Conservation (phyloP, 2,329 filamentous ascomycete genomes). For the Fusarium sp. region DNA sequence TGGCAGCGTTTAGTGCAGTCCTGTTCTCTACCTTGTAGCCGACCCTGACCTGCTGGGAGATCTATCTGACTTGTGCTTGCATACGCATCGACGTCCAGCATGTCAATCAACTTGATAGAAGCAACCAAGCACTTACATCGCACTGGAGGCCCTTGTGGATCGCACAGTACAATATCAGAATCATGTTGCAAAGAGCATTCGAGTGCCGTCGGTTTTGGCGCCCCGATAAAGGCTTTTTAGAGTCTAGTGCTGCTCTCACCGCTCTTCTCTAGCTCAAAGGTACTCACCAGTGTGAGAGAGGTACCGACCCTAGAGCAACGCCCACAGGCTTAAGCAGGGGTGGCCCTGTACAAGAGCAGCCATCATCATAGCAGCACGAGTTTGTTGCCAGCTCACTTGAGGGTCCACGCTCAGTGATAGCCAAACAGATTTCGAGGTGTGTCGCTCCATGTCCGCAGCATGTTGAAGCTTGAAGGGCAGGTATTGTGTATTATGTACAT, state of each 20-base stretch:
- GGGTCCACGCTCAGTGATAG: slow-evolving; percentile 32
- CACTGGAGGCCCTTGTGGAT: slow-evolving; percentile 9
- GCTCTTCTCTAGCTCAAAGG: slow-evolving; percentile 38
- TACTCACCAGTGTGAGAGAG: slow-evolving; percentile 38
- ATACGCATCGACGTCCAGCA: slow-evolving; percentile 39
- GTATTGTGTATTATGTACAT: slow-evolving; percentile 10
- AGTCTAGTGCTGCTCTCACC: slow-evolving; percentile 43
- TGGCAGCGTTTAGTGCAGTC: slow-evolving; percentile 46
- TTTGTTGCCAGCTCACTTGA: slow-evolving; percentile 43
- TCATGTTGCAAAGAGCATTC: slow-evolving; percentile 17
- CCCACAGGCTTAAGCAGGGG: slow-evolving; percentile 37
- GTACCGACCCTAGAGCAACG: slow-evolving; percentile 37
- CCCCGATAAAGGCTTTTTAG: slow-evolving; percentile 38
- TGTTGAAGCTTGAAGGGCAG: slow-evolving; percentile 33
- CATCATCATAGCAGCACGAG: slow-evolving; percentile 43
- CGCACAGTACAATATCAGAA: slow-evolving; percentile 3
- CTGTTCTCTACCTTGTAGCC: slow-evolving; percentile 40
- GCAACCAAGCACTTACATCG: slow-evolving; percentile 3
- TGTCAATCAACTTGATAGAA: slow-evolving; percentile 18
- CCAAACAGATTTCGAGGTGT: slow-evolving; percentile 43
- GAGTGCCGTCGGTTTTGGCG: slow-evolving; percentile 25
- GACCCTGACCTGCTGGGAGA: slow-evolving; percentile 40
- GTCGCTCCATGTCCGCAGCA: slow-evolving; percentile 39
- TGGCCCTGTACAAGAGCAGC: slow-evolving; percentile 19
- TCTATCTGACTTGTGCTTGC: slow-evolving; percentile 45